phyloP scores from a whole-genome alignment of 2,329 filamentous ascomycete species.

The Ophiocordyceps australis region DNA sequence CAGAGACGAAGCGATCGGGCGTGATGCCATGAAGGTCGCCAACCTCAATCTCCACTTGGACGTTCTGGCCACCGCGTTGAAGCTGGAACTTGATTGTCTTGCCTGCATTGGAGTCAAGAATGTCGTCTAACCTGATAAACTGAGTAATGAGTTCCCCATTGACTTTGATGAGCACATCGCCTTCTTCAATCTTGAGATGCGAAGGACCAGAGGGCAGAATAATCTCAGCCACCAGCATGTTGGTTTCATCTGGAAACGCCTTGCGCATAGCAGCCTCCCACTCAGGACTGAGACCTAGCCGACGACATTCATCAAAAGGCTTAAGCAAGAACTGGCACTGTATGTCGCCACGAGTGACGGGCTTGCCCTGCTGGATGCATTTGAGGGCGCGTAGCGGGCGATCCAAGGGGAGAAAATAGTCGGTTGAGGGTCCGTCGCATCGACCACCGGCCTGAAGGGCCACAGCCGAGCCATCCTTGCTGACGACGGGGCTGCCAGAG shows the following conservation, averaged over 20 bases:
- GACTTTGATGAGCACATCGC: constrained; percentile 82
- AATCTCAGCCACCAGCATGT: constrained; percentile 93
- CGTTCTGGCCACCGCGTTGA: constrained; percentile 73
- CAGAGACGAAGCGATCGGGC: constrained; percentile 85
- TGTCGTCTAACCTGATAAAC: constrained; percentile 80
- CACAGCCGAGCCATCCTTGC: constrained; percentile 81
- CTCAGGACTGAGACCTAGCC: constrained; percentile 65
- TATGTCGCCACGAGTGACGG: constrained; percentile 82
- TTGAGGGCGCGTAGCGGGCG: constrained; percentile 73
- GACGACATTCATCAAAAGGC: constrained; percentile 89
- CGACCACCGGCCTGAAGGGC: constrained; percentile 88
- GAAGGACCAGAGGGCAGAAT: constrained; percentile 82
- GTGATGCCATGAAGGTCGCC: constrained; percentile 89
- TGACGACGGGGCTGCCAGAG: constrained; percentile 95
- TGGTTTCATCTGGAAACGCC: constrained; percentile 79
- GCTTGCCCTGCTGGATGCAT: constrained; percentile 60
- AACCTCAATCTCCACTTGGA: constrained; percentile 70
- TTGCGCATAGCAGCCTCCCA: constrained; percentile 78
- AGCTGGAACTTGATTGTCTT: constrained; percentile 62
- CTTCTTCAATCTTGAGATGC: constrained; percentile 75
- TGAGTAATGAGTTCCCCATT: constrained; percentile 87
- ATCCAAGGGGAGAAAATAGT: constrained; percentile 92
- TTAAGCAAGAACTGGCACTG: constrained; percentile 96
- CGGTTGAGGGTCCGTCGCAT: constrained; percentile 86
- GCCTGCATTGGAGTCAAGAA: constrained; percentile 75